A percentile compares a stretch with the other conserved stretches of the same genome.
phyloP scores from a whole-genome alignment of 345 rosid species.

The Rhizophora apiculata region DNA sequence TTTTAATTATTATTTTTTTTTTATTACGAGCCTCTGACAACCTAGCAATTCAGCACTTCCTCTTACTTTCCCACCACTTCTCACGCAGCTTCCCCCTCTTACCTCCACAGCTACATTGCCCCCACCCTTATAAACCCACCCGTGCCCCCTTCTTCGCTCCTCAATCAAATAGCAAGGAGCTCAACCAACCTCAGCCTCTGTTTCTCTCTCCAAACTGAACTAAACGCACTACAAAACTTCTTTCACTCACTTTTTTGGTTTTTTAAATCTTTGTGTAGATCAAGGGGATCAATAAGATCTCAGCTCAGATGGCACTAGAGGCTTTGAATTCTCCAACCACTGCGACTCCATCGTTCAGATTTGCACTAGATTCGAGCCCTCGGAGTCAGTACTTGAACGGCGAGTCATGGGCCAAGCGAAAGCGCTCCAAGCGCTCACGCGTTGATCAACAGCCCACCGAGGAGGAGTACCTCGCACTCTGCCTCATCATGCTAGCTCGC shows the following conservation, averaged over 20 bases:
- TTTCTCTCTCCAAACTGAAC: not conserved
- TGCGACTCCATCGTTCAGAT: conserved; percentile 34
- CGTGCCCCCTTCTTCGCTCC: not conserved
- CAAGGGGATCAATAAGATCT: not conserved
- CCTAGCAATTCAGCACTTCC: conserved; percentile 8
- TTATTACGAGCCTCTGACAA: too few species aligned
- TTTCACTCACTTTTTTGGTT: not conserved
- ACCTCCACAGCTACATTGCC: not conserved
- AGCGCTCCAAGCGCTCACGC: conserved; percentile 40
- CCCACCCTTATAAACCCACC: conserved; percentile 19
- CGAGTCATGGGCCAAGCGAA: conserved; percentile 40
- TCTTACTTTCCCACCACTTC: conserved; percentile 41
- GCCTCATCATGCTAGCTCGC: conserved; percentile 45
- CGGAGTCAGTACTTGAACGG: not conserved
- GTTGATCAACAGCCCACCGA: conserved; percentile 30
- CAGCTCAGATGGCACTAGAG: conserved; percentile 42
- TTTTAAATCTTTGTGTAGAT: not conserved
- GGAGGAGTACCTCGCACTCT: conserved; percentile 44
- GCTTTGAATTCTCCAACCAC: conserved; percentile 55
- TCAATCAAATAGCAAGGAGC: not conserved
- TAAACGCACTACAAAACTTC: not conserved
- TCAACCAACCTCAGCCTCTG: not conserved
- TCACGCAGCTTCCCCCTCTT: conserved; percentile 55
- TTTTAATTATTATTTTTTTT: too few species aligned
- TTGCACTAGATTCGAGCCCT: conserved; percentile 19